Evolutionary conservation across 225 moss, liverwort and hornwort genomes (phyloP), one percentile per base, ranked within the genome.

Genomic region (Takakia lepidozioides): DNA sequence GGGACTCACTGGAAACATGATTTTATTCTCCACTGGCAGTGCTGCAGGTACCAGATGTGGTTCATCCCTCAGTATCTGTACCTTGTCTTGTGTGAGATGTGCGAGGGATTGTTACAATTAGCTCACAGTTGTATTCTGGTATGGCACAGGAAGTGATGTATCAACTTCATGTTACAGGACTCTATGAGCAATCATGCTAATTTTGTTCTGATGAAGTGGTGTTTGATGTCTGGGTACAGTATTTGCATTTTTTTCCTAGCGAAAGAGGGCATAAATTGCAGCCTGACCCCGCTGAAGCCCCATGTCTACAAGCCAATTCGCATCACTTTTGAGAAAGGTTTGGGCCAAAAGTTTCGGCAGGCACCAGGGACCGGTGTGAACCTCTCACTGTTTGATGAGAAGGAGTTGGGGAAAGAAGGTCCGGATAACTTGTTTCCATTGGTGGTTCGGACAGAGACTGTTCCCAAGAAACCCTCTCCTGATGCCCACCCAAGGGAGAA

Each of bases 221-320:
- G n/a, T n/a, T n/a, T n/a, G n/a, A n/a, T n/a, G n/a, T 20, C 28
- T 36, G 29, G 28, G 23, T 84, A 82, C 85, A 98, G 95, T 52
- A 82, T 98, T 38, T 87, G 87, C 69, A 70, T 98, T 19, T 90
- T 83, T 42, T 85, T 85, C 40, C 69, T 90, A 19, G 84, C 87
- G 0, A 87, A 63, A 58, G 95, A 91, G 52, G 77, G 78, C 10
- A 52, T 53, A 0, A 72, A 61, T 44, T 87, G 87, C 52, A 73
- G 82, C 54, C 56, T 90, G 27, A 81, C 80, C 5, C 63, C 81
- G 5, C 26, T 69, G 53, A 85, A 82, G 64, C 84, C 95, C 29
- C 55, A 83, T 28, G 46, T 83, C 8, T 85, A 59, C 56, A 75
- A 58, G 23, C 70, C 80, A 21, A 44, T 64, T 27, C 71, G 85